Evolutionary conservation across 2,329 filamentous ascomycete species (phyloP), one percentile per base, ranked within the genome.

Genomic region (Pseudodiploospora longispora): DNA sequence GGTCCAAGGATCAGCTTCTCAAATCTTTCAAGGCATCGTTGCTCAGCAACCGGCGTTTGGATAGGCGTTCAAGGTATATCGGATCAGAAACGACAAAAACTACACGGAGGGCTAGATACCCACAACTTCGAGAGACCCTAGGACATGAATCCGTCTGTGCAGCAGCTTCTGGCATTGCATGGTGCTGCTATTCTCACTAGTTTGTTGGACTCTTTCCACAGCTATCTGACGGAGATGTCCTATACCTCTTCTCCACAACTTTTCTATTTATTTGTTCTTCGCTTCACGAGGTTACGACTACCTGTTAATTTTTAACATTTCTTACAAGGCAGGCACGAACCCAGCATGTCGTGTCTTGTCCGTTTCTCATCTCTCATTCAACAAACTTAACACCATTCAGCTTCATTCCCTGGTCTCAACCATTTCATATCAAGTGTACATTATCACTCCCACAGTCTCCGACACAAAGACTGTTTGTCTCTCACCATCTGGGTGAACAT

Each of bases 11-110:
- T 27, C 27, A 10, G 43, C 27, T 28, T 28, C 27, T 30, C 34
- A 36, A 10, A 10, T 29, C 46, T 54, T 56, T 58, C 55, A 57
- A 54, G 46, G 45, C 42, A 59, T 59, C 43, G 53, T 46, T 48
- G 52, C 43, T 52, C 50, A 56, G 51, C 48, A 51, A 55, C 55
- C 50, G 61, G 64, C 61, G 62, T 67, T 61, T 65, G 62, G 60
- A 59, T 56, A 62, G 54, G 60, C 52, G 50, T 51, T 37, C 19
- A 40, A 40, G 19, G 19, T 19, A 19, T 19, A 19, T 19, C 19
- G 19, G 19, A 19, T 19, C 19, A 19, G 19, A 19, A 19, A 19
- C 19, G 19, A 19, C 19, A 19, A 19, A 19, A 19, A 19, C 19
- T 19, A 19, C 19, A 19, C 19, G 19, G 19, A 19, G 19, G 19